Percentiles rank a stretch among this genome's conserved stretches.
phyloP scores from a whole-genome alignment of 169 alveolate genomes.

The Neospora caninum region DNA sequence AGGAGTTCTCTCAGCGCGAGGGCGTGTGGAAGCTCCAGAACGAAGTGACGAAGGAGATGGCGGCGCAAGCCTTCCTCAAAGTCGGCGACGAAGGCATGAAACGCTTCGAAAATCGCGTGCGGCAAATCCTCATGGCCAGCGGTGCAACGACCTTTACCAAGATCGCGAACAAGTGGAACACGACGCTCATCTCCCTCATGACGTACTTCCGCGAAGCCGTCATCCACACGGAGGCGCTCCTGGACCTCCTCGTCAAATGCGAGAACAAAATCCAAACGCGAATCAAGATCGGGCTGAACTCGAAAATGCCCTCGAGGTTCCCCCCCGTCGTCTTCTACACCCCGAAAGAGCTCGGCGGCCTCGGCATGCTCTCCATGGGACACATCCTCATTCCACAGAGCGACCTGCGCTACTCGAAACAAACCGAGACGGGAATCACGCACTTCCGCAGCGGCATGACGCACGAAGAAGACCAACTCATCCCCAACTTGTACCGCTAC shows the following conservation, averaged over 20 bases:
- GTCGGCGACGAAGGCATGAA: conserved; percentile 99
- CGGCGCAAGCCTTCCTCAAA: conserved; percentile 98
- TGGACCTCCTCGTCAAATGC: conserved; percentile 96
- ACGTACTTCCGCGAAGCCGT: conserved; percentile 99
- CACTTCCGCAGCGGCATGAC: conserved; percentile 99
- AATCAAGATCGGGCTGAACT: conserved; percentile 99
- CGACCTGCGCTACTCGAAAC: conserved; percentile 96
- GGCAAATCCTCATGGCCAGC: conserved; percentile 98
- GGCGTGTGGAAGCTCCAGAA: conserved; percentile 90
- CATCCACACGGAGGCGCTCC: conserved; percentile 97
- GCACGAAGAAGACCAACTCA: conserved; percentile 99
- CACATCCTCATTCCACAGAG: conserved; percentile 99
- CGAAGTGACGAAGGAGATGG: conserved; percentile 96
- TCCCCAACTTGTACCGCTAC: conserved; percentile 98
- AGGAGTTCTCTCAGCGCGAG: conserved; percentile 67
- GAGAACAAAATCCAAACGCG: conserved; percentile 95
- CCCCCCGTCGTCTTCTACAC: conserved; percentile 99
- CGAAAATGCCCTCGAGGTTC: conserved; percentile 99
- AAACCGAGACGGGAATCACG: conserved; percentile 98
- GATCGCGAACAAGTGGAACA: conserved; percentile 99
- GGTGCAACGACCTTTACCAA: conserved; percentile 99
- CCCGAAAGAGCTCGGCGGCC: conserved; percentile 98
- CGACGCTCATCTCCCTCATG: conserved; percentile 98
- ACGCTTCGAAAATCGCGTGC: conserved; percentile 95
- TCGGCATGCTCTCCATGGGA: conserved; percentile 99